A percentile compares a stretch with the other conserved stretches of the same genome.
These are phyloP conservation scores for Aureobasidium sp. DNA, from an alignment of 2,329 filamentous ascomycete species.

Conservation along the genomic window DNA sequence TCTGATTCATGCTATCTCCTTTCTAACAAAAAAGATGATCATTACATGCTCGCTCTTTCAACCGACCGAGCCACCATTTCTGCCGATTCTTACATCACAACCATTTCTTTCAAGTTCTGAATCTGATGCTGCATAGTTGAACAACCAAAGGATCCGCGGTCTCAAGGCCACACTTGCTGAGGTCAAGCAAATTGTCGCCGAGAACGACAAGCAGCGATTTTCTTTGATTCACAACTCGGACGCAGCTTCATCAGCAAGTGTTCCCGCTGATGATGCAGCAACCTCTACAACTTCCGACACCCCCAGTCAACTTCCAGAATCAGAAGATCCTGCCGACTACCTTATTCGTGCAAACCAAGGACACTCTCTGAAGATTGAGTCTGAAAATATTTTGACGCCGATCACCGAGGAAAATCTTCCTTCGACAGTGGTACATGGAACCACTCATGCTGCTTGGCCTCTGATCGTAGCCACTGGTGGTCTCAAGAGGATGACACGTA, in stretches of 20 bases:
- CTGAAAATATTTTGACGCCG: conserved; percentile 62
- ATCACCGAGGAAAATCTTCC: conserved; percentile 47
- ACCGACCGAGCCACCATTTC: not conserved
- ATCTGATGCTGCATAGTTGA: conserved; percentile 36
- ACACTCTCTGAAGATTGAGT: conserved; percentile 72
- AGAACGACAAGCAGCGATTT: conserved; percentile 89
- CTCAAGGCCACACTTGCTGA: conserved; percentile 70
- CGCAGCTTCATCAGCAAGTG: conserved; percentile 19
- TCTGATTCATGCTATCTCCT: conserved; percentile 12
- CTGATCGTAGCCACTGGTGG: conserved; percentile 70
- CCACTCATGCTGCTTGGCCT: conserved; percentile 74
- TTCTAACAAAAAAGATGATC: too few species aligned
- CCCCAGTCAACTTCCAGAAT: conserved; percentile 26
- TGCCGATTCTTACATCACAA: not conserved
- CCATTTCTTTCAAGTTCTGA: not conserved
- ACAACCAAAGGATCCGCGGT: conserved; percentile 55
- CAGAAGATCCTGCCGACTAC: conserved; percentile 56
- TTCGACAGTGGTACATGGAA: conserved; percentile 68
- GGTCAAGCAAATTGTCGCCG: conserved; percentile 59
- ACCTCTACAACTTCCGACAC: conserved; percentile 18
- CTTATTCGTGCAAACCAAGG: conserved; percentile 94
- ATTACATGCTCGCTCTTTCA: not conserved
- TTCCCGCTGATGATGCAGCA: conserved; percentile 18
- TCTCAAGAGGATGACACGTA: conserved; percentile 71
- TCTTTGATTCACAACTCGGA: conserved; percentile 54